phyloP scores from a whole-genome alignment of 352 stramenopile genomes.

The Phytophthora crassamura region DNA sequence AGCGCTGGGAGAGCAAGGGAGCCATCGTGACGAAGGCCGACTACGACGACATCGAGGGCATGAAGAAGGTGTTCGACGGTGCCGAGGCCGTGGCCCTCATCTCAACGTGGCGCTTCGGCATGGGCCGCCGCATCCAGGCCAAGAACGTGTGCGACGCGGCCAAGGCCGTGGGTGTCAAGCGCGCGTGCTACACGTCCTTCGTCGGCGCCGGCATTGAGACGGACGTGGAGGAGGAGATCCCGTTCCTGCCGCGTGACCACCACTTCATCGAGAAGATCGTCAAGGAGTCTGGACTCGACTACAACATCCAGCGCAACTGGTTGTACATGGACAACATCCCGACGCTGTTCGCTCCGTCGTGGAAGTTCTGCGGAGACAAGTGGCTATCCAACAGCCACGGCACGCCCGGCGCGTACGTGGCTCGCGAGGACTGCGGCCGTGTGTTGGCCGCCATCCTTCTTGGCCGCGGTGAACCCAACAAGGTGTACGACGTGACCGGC shows the following conservation, averaged over 20 bases:
- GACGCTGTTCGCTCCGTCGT: slow-evolving; percentile 32
- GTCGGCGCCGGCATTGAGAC: slow-evolving; percentile 28
- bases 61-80: slow-evolving; percentile 27
- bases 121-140: slow-evolving; percentile 19
- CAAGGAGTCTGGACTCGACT: slow-evolving; percentile 33
- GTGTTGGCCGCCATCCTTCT: slow-evolving; percentile 31
- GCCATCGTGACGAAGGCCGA: slow-evolving; percentile 13
- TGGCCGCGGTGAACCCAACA: slow-evolving; percentile 35
- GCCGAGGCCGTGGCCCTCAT: slow-evolving; percentile 20
- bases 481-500: slow-evolving; percentile 35
- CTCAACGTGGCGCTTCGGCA: slow-evolving; percentile 22
- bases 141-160: slow-evolving; percentile 27
- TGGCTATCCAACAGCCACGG: slow-evolving; percentile 44
- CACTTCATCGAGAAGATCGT: slow-evolving; percentile 32
- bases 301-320: slow-evolving; percentile 50
- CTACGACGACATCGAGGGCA: slow-evolving; percentile 26
- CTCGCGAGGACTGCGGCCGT: slow-evolving; percentile 32
- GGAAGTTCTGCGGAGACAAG: slow-evolving; percentile 40
- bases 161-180: slow-evolving; percentile 36
- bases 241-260: slow-evolving; percentile 41
- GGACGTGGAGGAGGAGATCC: slow-evolving; percentile 35
- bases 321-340: slow-evolving; percentile 48
- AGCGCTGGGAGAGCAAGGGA: slow-evolving; percentile 19
- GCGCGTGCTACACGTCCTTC: slow-evolving; percentile 43
- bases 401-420: slow-evolving; percentile 33